phyloP scores from a whole-genome alignment of 179 eudicot genomes.

The Heliamphora ciliata region DNA sequence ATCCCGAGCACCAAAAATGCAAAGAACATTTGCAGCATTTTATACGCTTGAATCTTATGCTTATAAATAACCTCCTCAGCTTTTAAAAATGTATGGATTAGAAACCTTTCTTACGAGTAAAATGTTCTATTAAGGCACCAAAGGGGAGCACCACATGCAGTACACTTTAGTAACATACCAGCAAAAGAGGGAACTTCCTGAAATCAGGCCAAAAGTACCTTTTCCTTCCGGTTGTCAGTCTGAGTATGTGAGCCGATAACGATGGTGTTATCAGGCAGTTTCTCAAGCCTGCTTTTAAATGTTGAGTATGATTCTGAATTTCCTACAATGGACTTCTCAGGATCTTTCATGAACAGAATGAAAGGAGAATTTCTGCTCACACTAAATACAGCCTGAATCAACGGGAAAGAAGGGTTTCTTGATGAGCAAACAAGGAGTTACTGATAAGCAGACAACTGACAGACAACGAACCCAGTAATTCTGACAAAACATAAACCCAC shows the following conservation, averaged over 20 bases:
- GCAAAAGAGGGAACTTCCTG: neutral
- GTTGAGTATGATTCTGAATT: conserved; percentile 64
- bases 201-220: conserved; percentile 40
- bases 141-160: too few species aligned
- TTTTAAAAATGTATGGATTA: neutral
- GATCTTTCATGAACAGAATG: conserved; percentile 84
- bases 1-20: neutral
- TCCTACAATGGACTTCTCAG: conserved; percentile 81
- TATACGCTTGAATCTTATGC: conserved; percentile 1
- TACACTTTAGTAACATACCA: too few species aligned
- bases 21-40: neutral
- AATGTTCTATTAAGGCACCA: too few species aligned
- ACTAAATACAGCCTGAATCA: conserved; percentile 40
- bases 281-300: conserved; percentile 67
- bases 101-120: neutral
- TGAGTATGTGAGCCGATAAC: conserved; percentile 88
- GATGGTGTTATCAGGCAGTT: conserved; percentile 74
- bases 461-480: neutral
- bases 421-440: neutral
- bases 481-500: conserved; percentile 19
- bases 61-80: conserved; percentile 1
- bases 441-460: conserved; percentile 1
- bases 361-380: conserved; percentile 79
- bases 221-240: conserved; percentile 78
- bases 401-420: neutral